phyloP scores from a whole-genome alignment of 2,329 filamentous ascomycete genomes.

The Calcarisporium arbuscula region DNA sequence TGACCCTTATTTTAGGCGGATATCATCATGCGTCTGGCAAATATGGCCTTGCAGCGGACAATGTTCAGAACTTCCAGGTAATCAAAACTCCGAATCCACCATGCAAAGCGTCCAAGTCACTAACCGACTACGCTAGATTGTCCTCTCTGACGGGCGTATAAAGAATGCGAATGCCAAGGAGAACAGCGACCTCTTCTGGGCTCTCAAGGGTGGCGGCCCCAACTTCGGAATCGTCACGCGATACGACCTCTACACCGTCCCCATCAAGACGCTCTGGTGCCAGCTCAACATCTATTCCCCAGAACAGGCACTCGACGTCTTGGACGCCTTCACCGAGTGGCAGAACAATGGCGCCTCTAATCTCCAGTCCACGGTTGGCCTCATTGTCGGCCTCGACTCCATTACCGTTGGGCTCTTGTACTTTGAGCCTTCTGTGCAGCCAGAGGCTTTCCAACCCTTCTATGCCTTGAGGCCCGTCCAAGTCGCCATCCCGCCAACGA shows the following conservation, averaged over 20 bases:
- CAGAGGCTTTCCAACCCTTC: background rate
- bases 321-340: conserved; percentile 7
- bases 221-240: conserved; percentile 31
- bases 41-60: conserved; percentile 32
- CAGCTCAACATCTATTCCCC: conserved; percentile 4
- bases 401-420: conserved; percentile 3
- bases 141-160: conserved; percentile 30
- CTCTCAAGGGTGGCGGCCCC: conserved; percentile 15
- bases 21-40: conserved; percentile 12
- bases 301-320: too few species aligned
- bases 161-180: conserved; percentile 26
- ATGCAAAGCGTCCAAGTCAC: too few species aligned
- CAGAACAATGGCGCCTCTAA: conserved; percentile 10
- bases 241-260: conserved; percentile 11
- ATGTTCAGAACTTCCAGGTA: conserved; percentile 32
- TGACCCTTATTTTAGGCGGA: conserved; percentile 27
- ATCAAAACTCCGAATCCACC: too few species aligned
- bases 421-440: background rate
- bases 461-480: background rate
- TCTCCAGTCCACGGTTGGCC: conserved; percentile 3
- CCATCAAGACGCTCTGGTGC: conserved; percentile 12
- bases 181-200: conserved; percentile 13
- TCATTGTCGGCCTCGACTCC: background rate
- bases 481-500: background rate
- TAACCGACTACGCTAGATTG: too few species aligned